Evolutionary conservation across 2,329 filamentous ascomycete species (phyloP).

Genomic region (Plectosphaerella plurivora): DNA sequence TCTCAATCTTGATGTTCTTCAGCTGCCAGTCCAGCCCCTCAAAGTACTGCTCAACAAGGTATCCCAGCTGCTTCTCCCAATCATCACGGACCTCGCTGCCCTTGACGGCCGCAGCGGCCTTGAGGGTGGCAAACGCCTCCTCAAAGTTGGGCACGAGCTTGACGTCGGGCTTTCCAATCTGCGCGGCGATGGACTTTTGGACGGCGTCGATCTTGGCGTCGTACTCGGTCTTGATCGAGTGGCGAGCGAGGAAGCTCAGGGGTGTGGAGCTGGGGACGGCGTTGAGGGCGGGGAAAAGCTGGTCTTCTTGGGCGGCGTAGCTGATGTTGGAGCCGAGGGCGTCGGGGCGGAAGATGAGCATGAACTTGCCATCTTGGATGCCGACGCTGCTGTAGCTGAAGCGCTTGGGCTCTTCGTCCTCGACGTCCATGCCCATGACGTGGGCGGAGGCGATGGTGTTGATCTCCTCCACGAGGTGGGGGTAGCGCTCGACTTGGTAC

Average conservation of each 20-base stretch:
- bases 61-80: constrained; percentile 41
- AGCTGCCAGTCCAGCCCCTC: constrained; percentile 36
- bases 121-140: constrained; percentile 33
- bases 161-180: constrained; percentile 33
- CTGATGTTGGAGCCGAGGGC: constrained; percentile 41
- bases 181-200: constrained; percentile 27
- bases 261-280: constrained; percentile 26
- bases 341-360: constrained; percentile 39
- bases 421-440: constrained; percentile 40
- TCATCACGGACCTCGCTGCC: constrained; percentile 26
- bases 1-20: constrained; percentile 36
- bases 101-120: constrained; percentile 21
- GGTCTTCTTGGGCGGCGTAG: constrained; percentile 27
- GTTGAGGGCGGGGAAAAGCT: constrained; percentile 41
- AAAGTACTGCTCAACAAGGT: constrained; percentile 36
- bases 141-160: constrained; percentile 44
- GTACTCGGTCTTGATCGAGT: constrained; percentile 37
- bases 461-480: constrained; percentile 37
- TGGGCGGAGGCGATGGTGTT: constrained; percentile 41
- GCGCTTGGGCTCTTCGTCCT: constrained; percentile 28
- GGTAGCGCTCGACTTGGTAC: constrained; percentile 29
- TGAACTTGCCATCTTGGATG: constrained; percentile 39
- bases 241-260: constrained; percentile 38
- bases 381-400: constrained; percentile 39
- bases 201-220: constrained; percentile 35